Base-by-base conservation (phyloP, 1,284 basidiomycete species). In the Takashimella tepidaria region DNA sequence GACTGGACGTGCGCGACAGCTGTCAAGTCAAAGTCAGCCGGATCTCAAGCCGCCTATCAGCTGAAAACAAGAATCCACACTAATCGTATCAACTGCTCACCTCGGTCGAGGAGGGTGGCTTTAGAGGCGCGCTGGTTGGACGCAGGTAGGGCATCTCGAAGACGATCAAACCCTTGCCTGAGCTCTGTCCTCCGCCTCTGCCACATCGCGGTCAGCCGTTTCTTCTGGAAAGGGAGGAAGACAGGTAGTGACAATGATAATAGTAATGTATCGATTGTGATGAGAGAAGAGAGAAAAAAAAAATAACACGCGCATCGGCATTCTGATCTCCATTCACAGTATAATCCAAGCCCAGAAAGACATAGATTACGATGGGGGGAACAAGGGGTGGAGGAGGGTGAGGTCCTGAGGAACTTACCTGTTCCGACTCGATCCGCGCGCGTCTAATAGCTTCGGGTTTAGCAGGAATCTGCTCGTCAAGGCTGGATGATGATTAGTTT, bases 81-180 rank as follows among this genome's bases (percentile, higher is more conserved):
- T n/a, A n/a, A 42, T 12, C 22, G 13, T 27, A 23, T 51, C 22
- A 21, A 21, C 27, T 13, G 79, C 81, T 57, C 66, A 89, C 88
- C 88, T 66, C 89, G 84, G 68, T 92, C 89, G 64, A 92, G 82
- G 55, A 92, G 79, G 57, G 83, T 86, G 50, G 89, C 85, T 78
- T 92, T 92, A 81, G 86, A 88, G 16, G 85, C 84, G 79, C 90
- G 88, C 80, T 91, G 88, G 78, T 88, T 89, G 47, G 86, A 87
- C 52, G 84, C 79, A 22, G 89, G 89, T 58, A 92, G 83, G 50
- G 84, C 85, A 62, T 88, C 86, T 80, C 88, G 89, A 75, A 92
- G 84, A 54, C 85, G 81, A 66, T 84, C 82, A 76, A 92, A 92
- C 54, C 89, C 89, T 56, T 90, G 87, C 53, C 88, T 80, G 65